Percentiles rank a stretch among this genome's conserved stretches.
These are phyloP conservation scores for Termitomyces sp. DNA, from an alignment of 768 basidiomycete species.

Conservation along the genomic window DNA sequence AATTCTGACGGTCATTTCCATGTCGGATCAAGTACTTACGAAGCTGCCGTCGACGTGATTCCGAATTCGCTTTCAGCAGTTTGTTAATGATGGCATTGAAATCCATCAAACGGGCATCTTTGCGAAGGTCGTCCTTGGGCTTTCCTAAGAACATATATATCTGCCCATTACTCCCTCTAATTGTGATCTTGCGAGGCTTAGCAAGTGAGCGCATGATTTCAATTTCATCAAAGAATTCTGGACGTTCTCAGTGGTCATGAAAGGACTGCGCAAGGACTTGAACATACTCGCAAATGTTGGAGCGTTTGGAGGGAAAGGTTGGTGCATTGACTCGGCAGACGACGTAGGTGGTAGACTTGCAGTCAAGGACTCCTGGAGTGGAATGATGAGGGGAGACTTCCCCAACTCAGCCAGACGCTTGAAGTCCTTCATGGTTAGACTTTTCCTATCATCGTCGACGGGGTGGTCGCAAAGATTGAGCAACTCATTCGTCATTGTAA, in stretches of 20 bases:
- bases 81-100: constrained; percentile 98
- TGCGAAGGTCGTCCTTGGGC: constrained; percentile 94
- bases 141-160: constrained; percentile 91
- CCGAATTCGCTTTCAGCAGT: constrained; percentile 87
- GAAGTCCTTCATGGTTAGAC: constrained; percentile 51
- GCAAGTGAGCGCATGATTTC: constrained; percentile 90
- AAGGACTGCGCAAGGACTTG: background rate
- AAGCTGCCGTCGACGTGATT: constrained; percentile 85
- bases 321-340: constrained; percentile 52
- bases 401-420: constrained; percentile 49
- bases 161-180: constrained; percentile 77
- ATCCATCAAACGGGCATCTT: constrained; percentile 97
- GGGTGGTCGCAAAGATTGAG: constrained; percentile 58
- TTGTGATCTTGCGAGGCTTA: constrained; percentile 85
- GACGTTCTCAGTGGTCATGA: background rate
- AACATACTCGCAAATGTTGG: constrained; percentile 72
- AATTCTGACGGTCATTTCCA: background rate
- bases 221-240: constrained; percentile 79
- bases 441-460: constrained; percentile 34
- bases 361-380: constrained; percentile 88
- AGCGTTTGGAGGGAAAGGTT: constrained; percentile 73
- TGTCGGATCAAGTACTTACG: constrained; percentile 44
- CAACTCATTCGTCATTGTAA: constrained; percentile 64
- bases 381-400: constrained; percentile 74
- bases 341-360: constrained; percentile 81